Evolutionary conservation across 2,329 filamentous ascomycete species (phyloP).

Genomic region (Aspergillus pseudotamarii): DNA sequence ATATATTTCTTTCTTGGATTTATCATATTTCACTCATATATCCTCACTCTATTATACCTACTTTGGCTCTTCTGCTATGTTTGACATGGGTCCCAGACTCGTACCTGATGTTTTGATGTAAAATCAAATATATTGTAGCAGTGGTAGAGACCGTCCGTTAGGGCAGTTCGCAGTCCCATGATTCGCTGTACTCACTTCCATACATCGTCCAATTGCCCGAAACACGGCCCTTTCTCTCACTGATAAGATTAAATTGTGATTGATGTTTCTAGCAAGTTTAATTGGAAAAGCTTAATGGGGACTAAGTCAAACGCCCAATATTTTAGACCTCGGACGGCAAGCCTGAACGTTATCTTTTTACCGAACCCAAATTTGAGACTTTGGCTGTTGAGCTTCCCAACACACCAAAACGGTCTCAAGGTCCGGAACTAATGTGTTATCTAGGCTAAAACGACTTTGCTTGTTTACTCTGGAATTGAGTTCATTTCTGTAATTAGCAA

Average conservation of each 20-base stretch:
- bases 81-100: neutral
- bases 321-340: neutral
- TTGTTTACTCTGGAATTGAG: neutral
- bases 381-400: neutral
- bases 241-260: neutral
- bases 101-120: neutral
- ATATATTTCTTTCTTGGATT: neutral
- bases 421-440: neutral
- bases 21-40: neutral
- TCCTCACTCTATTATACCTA: neutral
- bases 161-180: neutral
- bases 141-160: neutral
- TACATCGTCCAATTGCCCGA: neutral
- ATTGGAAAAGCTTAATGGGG: neutral
- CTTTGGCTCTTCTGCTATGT: neutral
- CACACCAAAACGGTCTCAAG: neutral
- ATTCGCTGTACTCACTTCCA: neutral
- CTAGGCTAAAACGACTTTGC: no score
- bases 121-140: neutral
- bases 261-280: neutral
- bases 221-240: neutral
- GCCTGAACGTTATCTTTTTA: neutral
- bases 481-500: neutral
- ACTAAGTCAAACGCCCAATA: neutral
- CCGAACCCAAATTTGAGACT: slow-evolving; percentile 1